Base-by-base conservation (phyloP, 306 rosid genomes). In the Echinosophora koreensis region DNA sequence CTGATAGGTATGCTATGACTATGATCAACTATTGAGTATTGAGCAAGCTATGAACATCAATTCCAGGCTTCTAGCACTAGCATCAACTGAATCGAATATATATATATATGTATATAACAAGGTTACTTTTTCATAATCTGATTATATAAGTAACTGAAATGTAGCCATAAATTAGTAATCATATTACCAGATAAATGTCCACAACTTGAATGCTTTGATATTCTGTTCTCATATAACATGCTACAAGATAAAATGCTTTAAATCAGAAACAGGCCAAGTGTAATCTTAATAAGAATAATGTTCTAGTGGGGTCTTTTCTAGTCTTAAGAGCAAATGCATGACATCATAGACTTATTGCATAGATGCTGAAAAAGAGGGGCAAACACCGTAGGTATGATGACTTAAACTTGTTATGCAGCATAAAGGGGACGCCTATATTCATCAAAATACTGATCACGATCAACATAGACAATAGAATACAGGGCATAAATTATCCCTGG, bases 401-500 rank as follows among this genome's bases (percentile, higher is more conserved):
- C 39, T 35, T 44, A 64, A 70, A 70, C 17, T 73, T 73, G 63
- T 55, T 55, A 37, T 2, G n/a, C 50, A 44, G 88, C 65, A 38
- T 90, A 95, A n/a, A 95, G 93, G 41, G 98, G 98, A 63, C 93
- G 95, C 69, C 98, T 89, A 77, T 73, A 82, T 47, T 95, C 98
- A 71, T 90, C 93, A 54, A 92, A 95, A 84, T 81, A 95, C 77
- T 89, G 86, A 10, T 95, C 97, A 79, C 98, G 98, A 84, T 95
- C 89, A 39, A 90, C 71, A 69, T 88, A 88, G 47, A 90, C 77
- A 60, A 95, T 90, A 15, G 89, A 93, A 77, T 95, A 95, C 12
- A 95, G 88, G 5, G 98, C 98, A 86, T 95, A 95, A 41, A 95
- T 89, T 5, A 95, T 95, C 63, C 98, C 97, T 11, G 98, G 97